These are phyloP conservation scores for Arachnopeziza araneosa DNA, from an alignment of 2,329 filamentous ascomycete species.

Conservation along the genomic window DNA sequence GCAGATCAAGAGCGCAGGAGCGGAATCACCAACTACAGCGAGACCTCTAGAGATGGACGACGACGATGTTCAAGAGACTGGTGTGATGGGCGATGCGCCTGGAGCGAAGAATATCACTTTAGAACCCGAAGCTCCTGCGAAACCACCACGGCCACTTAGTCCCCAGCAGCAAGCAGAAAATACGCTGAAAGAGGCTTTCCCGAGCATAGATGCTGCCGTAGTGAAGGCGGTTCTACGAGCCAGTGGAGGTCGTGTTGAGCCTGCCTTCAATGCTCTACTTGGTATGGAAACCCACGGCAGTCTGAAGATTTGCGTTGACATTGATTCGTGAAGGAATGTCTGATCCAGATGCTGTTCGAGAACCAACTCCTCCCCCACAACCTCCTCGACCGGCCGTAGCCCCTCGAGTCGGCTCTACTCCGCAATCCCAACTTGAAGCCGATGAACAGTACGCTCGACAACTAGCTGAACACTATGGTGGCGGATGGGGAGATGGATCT, in stretches of 20 bases:
- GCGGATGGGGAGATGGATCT: slow-evolving; percentile 50
- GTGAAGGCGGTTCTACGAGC: slow-evolving; percentile 84
- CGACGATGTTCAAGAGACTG: slow-evolving; percentile 61
- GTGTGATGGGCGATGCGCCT: slow-evolving; percentile 41
- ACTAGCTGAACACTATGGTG: slow-evolving; percentile 78
- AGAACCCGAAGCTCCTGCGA: slow-evolving; percentile 56
- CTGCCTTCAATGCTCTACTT: slow-evolving; percentile 90
- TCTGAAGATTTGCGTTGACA: background rate
- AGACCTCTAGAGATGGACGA: slow-evolving; percentile 64
- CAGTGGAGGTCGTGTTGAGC: slow-evolving; percentile 82
- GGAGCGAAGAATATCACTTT: slow-evolving; percentile 38
- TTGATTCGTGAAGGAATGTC: slow-evolving; percentile 59
- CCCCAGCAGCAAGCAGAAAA: slow-evolving; percentile 80
- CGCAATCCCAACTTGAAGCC: slow-evolving; percentile 76
- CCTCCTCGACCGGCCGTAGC: slow-evolving; percentile 69
- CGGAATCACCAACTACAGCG: slow-evolving; percentile 62
- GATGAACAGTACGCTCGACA: slow-evolving; percentile 91
- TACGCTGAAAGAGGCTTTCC: slow-evolving; percentile 92
- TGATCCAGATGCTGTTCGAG: slow-evolving; percentile 63
- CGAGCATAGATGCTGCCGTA: slow-evolving; percentile 70
- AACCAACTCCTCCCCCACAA: slow-evolving; percentile 62
- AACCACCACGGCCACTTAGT: slow-evolving; percentile 78
- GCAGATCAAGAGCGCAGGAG: slow-evolving; percentile 32
- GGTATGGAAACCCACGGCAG: slow-evolving; percentile 44
- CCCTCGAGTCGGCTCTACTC: slow-evolving; percentile 43